Evolutionary conservation across 345 rosid genomes (phyloP), one percentile per base, ranked within the genome.

Genomic region (Toxicodendron radicans): DNA sequence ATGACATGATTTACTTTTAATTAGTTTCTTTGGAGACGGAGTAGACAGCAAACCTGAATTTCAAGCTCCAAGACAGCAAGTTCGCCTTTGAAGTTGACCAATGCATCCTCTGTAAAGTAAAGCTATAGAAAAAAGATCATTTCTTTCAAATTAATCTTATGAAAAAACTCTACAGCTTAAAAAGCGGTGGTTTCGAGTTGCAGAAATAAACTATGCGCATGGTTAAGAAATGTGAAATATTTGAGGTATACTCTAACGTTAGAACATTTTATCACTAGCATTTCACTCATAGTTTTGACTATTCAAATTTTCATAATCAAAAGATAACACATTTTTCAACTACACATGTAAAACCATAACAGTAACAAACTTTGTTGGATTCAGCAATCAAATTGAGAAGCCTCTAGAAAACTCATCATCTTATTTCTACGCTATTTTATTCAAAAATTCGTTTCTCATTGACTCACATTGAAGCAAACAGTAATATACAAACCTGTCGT

Each of bases 31-130:
- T 12, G 20, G 30, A 45, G 20, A 71, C 5, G 43, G 73, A 64
- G 64, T 43, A 45, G 20, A 68, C 20, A 41, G 41, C 58, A 21
- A 38, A 92, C 98, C 99, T 92, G 90, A 77, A 88, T 70, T 80
- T 95, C 94, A 60, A 85, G 87, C 83, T 95, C 99, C 91, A 88
- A 76, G 35, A 85, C 82, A 62, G 97, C 94, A 80, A 95, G 90
- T 63, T 92, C 94, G 4, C 85, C 82, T 85, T 92, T 92, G 85
- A 89, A 91, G 84, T 76, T 84, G 53, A 80, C 70, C 75, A 94
- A 71, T 23, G 88, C 88, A 66, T 83, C 84, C 73, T 92, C 97
- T 82, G 80, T 81, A 27, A 68, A 74, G 49, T 76, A 76, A 20
- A 95, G 83, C 97, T 95, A 88, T 54, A 72, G 53, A 73, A 57